Percentiles rank a stretch among this genome's conserved stretches.
Evolutionary conservation across 441 rosid genomes (phyloP).

Genomic region (Geranium incanum): DNA sequence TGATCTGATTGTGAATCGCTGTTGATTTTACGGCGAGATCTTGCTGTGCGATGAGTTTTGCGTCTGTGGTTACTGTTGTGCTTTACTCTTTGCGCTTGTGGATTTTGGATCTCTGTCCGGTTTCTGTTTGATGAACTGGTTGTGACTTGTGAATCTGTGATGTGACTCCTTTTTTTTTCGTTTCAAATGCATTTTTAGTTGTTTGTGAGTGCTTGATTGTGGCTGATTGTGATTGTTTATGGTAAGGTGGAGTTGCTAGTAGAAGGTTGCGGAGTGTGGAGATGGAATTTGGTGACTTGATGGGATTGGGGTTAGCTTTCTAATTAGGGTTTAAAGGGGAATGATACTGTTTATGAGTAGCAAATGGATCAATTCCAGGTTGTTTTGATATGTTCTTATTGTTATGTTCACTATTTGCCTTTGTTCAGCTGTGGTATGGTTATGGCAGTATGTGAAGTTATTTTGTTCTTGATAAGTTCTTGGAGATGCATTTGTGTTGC

Average conservation of each 20-base stretch:
- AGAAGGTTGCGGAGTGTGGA: background rate
- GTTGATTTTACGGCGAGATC: background rate
- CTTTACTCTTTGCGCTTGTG: background rate
- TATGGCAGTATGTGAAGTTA: background rate
- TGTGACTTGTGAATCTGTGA: background rate
- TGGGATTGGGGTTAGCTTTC: background rate
- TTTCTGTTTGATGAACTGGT: conserved; percentile 1
- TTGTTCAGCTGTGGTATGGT: background rate
- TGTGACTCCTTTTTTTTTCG: background rate
- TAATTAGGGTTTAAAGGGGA: background rate
- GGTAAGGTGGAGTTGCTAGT: background rate
- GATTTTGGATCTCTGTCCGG: background rate
- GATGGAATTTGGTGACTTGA: background rate
- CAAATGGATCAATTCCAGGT: background rate
- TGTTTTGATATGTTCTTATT: background rate
- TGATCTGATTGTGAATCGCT: background rate
- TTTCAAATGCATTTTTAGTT: background rate
- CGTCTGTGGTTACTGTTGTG: background rate
- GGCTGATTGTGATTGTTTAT: background rate
- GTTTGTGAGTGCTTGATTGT: background rate
- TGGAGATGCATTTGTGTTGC: background rate
- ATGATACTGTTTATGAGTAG: background rate
- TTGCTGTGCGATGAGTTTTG: background rate
- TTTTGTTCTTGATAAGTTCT: background rate
- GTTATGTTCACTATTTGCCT: background rate